These are phyloP conservation scores for Apiospora koreana DNA, from an alignment of 2,329 filamentous ascomycete genomes.

Conservation along the genomic window DNA sequence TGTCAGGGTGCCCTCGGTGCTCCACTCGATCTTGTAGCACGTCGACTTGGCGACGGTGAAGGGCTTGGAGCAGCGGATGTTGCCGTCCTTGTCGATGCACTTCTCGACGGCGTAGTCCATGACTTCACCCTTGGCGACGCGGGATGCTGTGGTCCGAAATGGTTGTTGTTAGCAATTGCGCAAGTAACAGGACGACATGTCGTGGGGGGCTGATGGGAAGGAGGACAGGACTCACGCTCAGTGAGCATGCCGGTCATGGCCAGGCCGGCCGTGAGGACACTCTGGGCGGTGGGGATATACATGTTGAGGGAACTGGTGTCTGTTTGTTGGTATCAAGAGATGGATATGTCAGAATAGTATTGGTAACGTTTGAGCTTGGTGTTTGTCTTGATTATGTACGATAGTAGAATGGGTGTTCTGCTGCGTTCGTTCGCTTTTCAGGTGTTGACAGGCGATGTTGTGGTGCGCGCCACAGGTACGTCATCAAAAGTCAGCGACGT, in stretches of 20 bases:
- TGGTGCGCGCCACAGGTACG: slow-evolving; percentile 3
- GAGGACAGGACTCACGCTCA: slow-evolving; percentile 23
- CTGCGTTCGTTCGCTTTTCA: background rate
- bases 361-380: background rate
- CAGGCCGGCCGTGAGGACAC: slow-evolving; percentile 29
- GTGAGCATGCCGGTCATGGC: slow-evolving; percentile 25
- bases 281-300: slow-evolving; percentile 31
- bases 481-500: background rate
- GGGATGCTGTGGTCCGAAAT: slow-evolving; percentile 20
- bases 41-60: slow-evolving; percentile 39
- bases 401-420: background rate
- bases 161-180: background rate
- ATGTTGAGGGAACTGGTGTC: slow-evolving; percentile 17
- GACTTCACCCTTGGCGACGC: slow-evolving; percentile 36
- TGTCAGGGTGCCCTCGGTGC: slow-evolving; percentile 39
- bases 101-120: slow-evolving; percentile 44
- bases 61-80: slow-evolving; percentile 40
- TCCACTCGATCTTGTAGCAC: slow-evolving; percentile 44
- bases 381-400: background rate
- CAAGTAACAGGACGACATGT: too few relatives aligned
- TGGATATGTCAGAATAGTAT: background rate
- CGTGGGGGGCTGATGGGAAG: background rate
- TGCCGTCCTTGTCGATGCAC: slow-evolving; percentile 40
- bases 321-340: background rate
- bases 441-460: background rate